A percentile compares a stretch with the other conserved stretches of the same genome.
Conservation (phyloP, 352 stramenopile genomes). For the Phytopythium boreale region DNA sequence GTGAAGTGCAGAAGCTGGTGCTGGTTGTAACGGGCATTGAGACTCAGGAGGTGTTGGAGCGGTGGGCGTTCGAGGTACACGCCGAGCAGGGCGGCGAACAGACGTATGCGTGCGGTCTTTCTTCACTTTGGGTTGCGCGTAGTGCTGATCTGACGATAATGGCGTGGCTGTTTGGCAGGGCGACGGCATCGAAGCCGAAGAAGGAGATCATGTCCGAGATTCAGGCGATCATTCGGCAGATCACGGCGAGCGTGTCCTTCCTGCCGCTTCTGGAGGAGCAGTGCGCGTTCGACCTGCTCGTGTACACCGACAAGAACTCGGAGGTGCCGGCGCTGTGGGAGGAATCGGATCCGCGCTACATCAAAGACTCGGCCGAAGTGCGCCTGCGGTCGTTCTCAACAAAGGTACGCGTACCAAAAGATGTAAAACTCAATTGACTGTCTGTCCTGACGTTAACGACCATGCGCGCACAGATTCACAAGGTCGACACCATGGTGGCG, state of each 20-base stretch:
- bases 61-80: constrained; percentile 98
- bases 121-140: background rate
- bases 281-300: constrained; percentile 98
- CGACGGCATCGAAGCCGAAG: constrained; percentile 52
- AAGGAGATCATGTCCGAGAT: constrained; percentile 99
- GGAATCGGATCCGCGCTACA: constrained; percentile 97
- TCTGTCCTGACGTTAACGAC: constrained; percentile 18
- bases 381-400: constrained; percentile 97
- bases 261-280: constrained; percentile 97
- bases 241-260: constrained; percentile 99
- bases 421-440: constrained; percentile 5
- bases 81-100: constrained; percentile 43
- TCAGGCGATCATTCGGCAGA: constrained; percentile 99
- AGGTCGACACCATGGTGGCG: constrained; percentile 97
- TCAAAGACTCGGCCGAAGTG: constrained; percentile 97
- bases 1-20: constrained; percentile 96
- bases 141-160: background rate
- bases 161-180: constrained; percentile 13
- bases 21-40: constrained; percentile 98
- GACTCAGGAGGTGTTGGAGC: constrained; percentile 95
- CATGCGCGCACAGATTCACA: constrained; percentile 88
- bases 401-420: constrained; percentile 64
- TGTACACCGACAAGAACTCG: constrained; percentile 98
- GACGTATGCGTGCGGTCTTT: constrained; percentile 22
- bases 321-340: constrained; percentile 96